Base-by-base conservation (phyloP, 345 rosid genomes). In the Arabis alpina region DNA sequence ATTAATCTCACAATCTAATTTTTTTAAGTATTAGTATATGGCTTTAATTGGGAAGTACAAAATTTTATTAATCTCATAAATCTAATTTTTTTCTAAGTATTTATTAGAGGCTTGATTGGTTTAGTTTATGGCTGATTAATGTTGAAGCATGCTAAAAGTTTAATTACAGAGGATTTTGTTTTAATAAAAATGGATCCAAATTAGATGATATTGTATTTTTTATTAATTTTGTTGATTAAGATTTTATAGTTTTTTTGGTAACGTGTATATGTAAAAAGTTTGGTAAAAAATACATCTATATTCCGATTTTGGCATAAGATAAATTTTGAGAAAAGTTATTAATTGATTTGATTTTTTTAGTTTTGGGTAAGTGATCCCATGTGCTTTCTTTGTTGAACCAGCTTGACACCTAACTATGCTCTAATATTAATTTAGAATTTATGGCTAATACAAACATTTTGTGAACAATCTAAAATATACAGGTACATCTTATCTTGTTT, bases 341-440 rank as follows among this genome's bases (percentile, higher is more conserved):
- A 24, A 30, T 59, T 32, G 61, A n/a, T 66, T 66, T 66, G 39
- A 43, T 23, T 66, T 55, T 6, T 25, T 10, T 59, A 66, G 61
- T 63, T 59, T 74, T 66, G 15, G 58, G 74, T 28, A 61, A 75
- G 58, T 68, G 74, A 54, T 52, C 54, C 74, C 78, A 75, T 75
- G 78, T 75, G 70, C 78, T 54, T 75, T 75, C 78, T 54, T 75
- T 54, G 58, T 68, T 61, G 59, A 75, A 75, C 78, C 74, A 75
- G 78, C 65, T 75, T 68, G 74, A 68, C 57, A 68, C 74, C 78
- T 75, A 75, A 75, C 61, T 75, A 68, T 68, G 39, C 69, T 40
- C 70, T 61, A n/a, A 54, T 63, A 44, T 60, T 74, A 52, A 37
- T 74, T 67, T 53, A 53, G 5, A 44, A 15, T 60, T 74, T 36